Conservation (phyloP, 2,329 filamentous ascomycete species). For the Penicillium polonicum region DNA sequence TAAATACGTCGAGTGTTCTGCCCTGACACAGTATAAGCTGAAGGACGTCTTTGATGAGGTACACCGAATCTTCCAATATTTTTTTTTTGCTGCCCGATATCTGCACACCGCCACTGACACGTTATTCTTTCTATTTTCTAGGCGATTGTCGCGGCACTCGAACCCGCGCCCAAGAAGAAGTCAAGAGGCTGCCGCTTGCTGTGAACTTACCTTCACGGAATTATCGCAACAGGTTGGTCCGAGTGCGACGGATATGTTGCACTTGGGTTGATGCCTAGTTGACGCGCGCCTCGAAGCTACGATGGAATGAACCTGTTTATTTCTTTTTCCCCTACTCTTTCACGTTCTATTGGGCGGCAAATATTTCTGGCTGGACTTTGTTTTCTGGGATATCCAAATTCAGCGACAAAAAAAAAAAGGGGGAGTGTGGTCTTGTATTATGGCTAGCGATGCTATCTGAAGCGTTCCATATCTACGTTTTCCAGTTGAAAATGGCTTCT, state of each 20-base stretch:
- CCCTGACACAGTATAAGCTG: constrained; percentile 94
- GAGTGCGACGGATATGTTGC: constrained; percentile 2
- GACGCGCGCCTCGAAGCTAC: constrained; percentile 19
- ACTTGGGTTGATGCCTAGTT: constrained; percentile 12
- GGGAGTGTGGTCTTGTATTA: constrained; percentile 9
- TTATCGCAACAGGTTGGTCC: constrained; percentile 16
- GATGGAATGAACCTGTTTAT: constrained; percentile 30
- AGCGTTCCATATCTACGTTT: constrained; percentile 11
- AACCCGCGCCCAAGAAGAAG: constrained; percentile 81
- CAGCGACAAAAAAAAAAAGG: constrained; percentile 7
- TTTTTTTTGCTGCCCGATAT: constrained; percentile 1
- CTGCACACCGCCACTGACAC: background rate
- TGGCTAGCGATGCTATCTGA: constrained; percentile 22
- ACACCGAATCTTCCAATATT: constrained; percentile 25
- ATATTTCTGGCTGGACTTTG: constrained; percentile 11
- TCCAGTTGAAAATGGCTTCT: constrained; percentile 11
- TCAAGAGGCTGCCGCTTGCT: constrained; percentile 67
- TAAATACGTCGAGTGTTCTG: constrained; percentile 98
- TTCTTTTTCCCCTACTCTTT: constrained; percentile 16
- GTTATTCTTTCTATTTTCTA: constrained; percentile 39
- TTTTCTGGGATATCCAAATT: constrained; percentile 18
- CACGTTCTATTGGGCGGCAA: constrained; percentile 16
- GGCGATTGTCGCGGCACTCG: constrained; percentile 93
- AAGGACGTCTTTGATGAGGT: constrained; percentile 99
- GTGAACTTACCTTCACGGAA: constrained; percentile 42